Conservation (phyloP, 2,329 filamentous ascomycete species). For the Colletotrichum chrysophilum region DNA sequence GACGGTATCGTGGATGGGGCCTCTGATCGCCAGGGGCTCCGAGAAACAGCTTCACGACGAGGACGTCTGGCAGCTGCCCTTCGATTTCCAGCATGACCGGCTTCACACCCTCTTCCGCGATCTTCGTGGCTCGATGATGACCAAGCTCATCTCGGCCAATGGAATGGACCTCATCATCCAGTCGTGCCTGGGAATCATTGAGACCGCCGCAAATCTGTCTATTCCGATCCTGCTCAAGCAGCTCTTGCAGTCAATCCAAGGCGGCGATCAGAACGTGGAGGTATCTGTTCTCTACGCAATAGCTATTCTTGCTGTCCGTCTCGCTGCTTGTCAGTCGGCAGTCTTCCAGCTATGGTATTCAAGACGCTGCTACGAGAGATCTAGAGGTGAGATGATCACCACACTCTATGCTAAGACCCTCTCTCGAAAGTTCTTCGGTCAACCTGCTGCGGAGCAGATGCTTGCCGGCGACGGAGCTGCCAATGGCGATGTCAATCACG, state of each 20-base stretch:
- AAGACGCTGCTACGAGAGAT: conserved; percentile 83
- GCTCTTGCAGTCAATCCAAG: conserved; percentile 70
- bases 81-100: conserved; percentile 80
- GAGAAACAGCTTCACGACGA: conserved; percentile 73
- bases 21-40: conserved; percentile 71
- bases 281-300: conserved; percentile 70
- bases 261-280: conserved; percentile 50
- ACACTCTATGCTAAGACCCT: conserved; percentile 83
- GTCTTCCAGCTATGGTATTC: conserved; percentile 81
- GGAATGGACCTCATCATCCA: conserved; percentile 78
- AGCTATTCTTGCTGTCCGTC: conserved; percentile 63
- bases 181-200: conserved; percentile 66
- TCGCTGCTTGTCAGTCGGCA: conserved; percentile 67
- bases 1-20: conserved; percentile 82
- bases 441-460: conserved; percentile 28
- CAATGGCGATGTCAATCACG: conserved; percentile 22
- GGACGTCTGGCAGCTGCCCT: conserved; percentile 82
- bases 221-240: conserved; percentile 75
- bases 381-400: conserved; percentile 83
- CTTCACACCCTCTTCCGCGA: conserved; percentile 78
- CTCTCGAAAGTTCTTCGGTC: conserved; percentile 62
- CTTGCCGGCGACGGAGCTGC: conserved; percentile 27
- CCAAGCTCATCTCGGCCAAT: conserved; percentile 75
- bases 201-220: conserved; percentile 60
- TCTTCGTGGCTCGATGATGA: conserved; percentile 74